Base-by-base conservation (phyloP, 2,329 filamentous ascomycete genomes). In the Arachnomyces sp. region DNA sequence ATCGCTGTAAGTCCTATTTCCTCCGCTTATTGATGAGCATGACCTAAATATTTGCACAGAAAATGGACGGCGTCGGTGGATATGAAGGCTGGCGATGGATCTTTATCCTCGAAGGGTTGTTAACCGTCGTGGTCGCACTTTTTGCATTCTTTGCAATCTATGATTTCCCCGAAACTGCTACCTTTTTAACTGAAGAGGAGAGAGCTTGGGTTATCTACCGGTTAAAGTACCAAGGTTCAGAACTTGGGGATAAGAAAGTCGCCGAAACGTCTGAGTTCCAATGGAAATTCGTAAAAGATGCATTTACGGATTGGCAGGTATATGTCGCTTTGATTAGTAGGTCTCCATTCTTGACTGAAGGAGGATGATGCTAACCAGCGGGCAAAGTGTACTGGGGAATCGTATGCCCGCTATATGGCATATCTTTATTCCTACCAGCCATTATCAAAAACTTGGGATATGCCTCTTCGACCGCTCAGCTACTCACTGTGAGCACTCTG, bases 41-140 rank as follows among this genome's bases (percentile, higher is more conserved):
- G 35, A 31, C 6, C 6, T 11, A 8, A 12, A 9, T 31, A 37
- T 32, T 5, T 25, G 21, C 9, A 25, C 37, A 63, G 52, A 66
- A 69, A 53, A 73, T 75, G 68, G 65, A 71, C 36, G 72, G 72
- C 1, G 58, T 70, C 4, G 65, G 61, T 3, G 66, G 66, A 5
- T 65, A 64, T 34, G 57, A 57, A 12, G 69, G 68, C 33, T 73
- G 70, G 70, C 56, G 68, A 36, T 71, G 69, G 70, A 69, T 71
- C 34, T 70, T 72, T 43, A 71, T 72, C 30, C 50, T 72, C 9
- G 71, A 74, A 47, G 71, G 71, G 2, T 51, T 73, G 1, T 52
- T 67, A 3, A 72, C 69, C 1, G 54, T 70, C 7, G 36, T 67
- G 3, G 56, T 72, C 3, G 67, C 67, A 2, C 37, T 64, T 6